Conservation (phyloP, 1,139 yeast genomes). For the Hyphopichia wangnamkhiaoensis region DNA sequence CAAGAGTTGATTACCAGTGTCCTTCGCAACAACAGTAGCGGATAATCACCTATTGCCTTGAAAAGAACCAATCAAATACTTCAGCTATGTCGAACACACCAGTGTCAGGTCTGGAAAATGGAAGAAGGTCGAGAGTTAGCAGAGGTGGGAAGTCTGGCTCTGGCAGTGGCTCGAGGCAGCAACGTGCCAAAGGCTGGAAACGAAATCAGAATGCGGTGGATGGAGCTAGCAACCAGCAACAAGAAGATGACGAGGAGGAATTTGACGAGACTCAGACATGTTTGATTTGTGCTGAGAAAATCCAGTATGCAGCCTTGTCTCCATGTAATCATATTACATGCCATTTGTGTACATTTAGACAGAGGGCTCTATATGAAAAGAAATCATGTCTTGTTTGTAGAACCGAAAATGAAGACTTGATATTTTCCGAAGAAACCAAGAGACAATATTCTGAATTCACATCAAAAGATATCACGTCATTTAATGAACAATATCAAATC, state of each 20-base stretch:
- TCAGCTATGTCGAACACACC: background rate
- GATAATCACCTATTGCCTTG: too few species aligned
- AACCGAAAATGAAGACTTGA: conserved; percentile 59
- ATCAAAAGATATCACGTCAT: conserved; percentile 28
- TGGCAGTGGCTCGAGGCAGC: conserved; percentile 4
- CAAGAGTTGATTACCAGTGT: too few species aligned
- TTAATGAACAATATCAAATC: conserved; percentile 48
- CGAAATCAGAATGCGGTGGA: conserved; percentile 2
- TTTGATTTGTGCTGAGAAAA: conserved; percentile 79
- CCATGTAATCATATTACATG: conserved; percentile 88
- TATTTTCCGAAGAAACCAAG: conserved; percentile 51
- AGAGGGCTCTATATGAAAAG: conserved; percentile 77
- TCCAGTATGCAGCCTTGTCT: conserved; percentile 64
- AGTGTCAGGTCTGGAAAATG: background rate
- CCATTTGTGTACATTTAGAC: conserved; percentile 78
- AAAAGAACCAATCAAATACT: too few species aligned
- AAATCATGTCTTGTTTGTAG: conserved; percentile 80
- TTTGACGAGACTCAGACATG: conserved; percentile 49
- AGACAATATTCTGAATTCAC: conserved; percentile 41
- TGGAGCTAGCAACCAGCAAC: conserved; percentile 3
- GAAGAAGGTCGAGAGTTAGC: conserved; percentile 19
- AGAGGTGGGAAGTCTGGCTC: conserved; percentile 14
- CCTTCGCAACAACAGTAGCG: too few species aligned
- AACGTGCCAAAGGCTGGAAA: conserved; percentile 7
- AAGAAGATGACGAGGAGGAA: conserved; percentile 28